Evolutionary conservation across 371 early-diverging fungal species (phyloP).

Genomic region (Apophysomyces variabilis): DNA sequence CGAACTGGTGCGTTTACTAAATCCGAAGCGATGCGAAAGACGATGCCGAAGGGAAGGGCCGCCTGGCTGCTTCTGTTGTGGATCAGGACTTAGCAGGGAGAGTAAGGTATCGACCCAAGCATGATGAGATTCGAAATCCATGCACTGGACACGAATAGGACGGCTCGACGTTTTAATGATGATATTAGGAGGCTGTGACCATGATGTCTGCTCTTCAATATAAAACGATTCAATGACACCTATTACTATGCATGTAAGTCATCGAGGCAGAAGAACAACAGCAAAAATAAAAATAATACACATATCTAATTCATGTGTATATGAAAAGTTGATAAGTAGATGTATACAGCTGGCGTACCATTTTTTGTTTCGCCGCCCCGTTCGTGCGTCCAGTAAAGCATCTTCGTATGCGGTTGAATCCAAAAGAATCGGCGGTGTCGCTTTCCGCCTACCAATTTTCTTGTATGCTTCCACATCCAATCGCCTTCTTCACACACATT

Average conservation of each 20-base stretch:
- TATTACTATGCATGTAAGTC: not conserved
- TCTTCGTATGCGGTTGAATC: slow-evolving; percentile 14
- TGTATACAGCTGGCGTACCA: not conserved
- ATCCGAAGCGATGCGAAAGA: slow-evolving; percentile 1
- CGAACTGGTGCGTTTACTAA: not conserved
- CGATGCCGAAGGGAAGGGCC: not conserved
- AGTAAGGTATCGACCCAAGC: slow-evolving; percentile 13
- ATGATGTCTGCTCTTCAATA: slow-evolving; percentile 1
- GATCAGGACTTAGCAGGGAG: not conserved
- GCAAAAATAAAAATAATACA: not conserved
- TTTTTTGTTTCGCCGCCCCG: not conserved
- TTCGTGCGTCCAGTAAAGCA: slow-evolving; percentile 15
- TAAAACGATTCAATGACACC: slow-evolving; percentile 15
- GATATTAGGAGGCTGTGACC: slow-evolving; percentile 6
- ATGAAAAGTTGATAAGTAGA: not conserved
- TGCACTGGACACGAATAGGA: slow-evolving; percentile 18
- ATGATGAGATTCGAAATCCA: slow-evolving; percentile 14
- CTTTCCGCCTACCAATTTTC: slow-evolving; percentile 6
- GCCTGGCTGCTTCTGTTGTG: not conserved
- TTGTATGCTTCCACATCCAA: slow-evolving; percentile 26
- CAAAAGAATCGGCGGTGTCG: slow-evolving; percentile 20
- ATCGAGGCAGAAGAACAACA: too few species aligned
- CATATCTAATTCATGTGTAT: not conserved
- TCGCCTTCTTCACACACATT: not conserved
- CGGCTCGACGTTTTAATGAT: slow-evolving; percentile 13